These are phyloP conservation scores for Trichosporon sp. DNA, from an alignment of 1,284 basidiomycete species.

Conservation along the genomic window DNA sequence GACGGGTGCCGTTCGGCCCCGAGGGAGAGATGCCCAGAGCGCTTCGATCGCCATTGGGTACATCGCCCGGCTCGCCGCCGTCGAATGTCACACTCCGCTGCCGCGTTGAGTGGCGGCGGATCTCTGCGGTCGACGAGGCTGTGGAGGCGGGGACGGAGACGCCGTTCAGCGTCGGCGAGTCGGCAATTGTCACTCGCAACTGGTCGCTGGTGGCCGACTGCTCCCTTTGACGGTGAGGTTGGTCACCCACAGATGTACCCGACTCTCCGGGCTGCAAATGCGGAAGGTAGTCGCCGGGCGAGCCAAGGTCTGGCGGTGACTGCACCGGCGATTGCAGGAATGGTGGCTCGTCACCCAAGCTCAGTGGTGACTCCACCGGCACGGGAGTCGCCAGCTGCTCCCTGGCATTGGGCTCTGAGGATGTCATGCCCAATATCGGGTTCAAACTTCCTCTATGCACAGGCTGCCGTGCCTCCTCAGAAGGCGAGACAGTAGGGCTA, in stretches of 20 bases:
- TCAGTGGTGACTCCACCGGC: neutral
- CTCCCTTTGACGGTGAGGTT: neutral
- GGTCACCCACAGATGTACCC: neutral
- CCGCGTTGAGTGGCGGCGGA: neutral
- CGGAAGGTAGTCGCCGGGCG: too few species aligned
- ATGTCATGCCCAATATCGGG: neutral
- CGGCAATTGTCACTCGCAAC: neutral
- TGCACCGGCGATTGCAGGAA: too few species aligned
- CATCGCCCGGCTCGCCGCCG: neutral
- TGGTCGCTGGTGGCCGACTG: neutral
- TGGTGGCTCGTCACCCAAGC: neutral
- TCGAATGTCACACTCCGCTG: conserved; percentile 4
- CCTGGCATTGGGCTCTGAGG: neutral
- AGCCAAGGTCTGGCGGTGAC: too few species aligned
- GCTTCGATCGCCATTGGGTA: neutral
- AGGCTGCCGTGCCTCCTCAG: neutral
- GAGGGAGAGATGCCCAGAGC: neutral
- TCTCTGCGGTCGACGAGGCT: neutral
- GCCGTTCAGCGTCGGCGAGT: neutral
- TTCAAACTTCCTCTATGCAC: neutral
- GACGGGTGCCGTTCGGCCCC: neutral
- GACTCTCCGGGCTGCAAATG: too few species aligned
- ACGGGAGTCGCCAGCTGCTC: neutral
- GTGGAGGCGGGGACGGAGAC: neutral
- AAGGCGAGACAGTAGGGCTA: neutral